phyloP scores from a whole-genome alignment of 2,329 filamentous ascomycete genomes.

The Rugonectria rugulosa region DNA sequence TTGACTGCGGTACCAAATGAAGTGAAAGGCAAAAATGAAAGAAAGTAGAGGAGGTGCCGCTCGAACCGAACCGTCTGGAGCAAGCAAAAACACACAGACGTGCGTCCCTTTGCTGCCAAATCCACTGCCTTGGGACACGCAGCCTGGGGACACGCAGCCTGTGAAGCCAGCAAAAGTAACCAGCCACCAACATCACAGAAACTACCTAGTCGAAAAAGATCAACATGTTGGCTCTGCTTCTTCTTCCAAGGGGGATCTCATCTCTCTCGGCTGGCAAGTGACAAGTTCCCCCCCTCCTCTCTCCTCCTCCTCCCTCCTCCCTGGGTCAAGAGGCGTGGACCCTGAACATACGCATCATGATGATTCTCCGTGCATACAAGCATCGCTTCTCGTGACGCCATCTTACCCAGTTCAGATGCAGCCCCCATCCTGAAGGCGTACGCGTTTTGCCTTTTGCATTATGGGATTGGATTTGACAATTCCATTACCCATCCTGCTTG shows the following conservation, averaged over 20 bases:
- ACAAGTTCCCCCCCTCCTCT: too few relatives aligned
- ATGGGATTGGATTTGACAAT: too few relatives aligned
- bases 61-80: conserved; percentile 19
- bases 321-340: neutral
- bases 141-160: too few relatives aligned
- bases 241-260: too few relatives aligned
- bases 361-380: neutral
- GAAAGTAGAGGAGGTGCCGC: neutral
- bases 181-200: conserved; percentile 5
- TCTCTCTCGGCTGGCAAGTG: neutral
- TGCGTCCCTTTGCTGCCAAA: conserved; percentile 17
- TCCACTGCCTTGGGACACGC: conserved; percentile 19
- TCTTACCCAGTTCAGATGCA: conserved; percentile 13
- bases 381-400: conserved; percentile 8
- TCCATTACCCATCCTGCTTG: too few relatives aligned
- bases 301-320: neutral
- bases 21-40: neutral
- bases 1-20: too few relatives aligned
- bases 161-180: too few relatives aligned
- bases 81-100: neutral
- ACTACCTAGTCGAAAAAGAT: neutral
- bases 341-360: neutral
- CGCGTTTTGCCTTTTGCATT: too few relatives aligned
- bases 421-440: too few relatives aligned
- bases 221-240: too few relatives aligned